A percentile compares a stretch with the other conserved stretches of the same genome.
These are phyloP conservation scores for Quercus cerris DNA, from an alignment of 306 rosid species.

Conservation along the genomic window DNA sequence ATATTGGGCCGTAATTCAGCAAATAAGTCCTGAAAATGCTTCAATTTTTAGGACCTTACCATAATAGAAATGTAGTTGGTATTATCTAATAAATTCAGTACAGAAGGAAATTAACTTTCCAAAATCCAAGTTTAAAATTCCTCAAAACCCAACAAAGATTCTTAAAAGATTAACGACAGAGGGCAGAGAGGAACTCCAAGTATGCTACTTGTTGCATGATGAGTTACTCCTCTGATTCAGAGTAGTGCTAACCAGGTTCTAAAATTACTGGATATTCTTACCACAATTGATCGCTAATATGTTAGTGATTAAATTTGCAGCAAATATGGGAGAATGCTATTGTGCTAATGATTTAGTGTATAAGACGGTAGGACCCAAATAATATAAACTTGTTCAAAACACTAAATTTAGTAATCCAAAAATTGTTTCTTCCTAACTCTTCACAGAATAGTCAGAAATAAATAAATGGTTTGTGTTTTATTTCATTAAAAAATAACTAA, in stretches of 20 bases:
- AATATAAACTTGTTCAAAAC: no score
- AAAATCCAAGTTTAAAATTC: not conserved
- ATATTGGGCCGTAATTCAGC: slow-evolving; percentile 91
- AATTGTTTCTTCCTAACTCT: no score
- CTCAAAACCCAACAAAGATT: not conserved
- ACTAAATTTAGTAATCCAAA: no score
- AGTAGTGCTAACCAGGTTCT: not conserved
- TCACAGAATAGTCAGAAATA: not conserved
- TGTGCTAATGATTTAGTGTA: not conserved
- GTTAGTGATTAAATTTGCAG: not conserved
- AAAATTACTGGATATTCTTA: not conserved
- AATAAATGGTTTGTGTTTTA: not conserved
- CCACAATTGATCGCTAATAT: not conserved
- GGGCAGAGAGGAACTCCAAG: not conserved
- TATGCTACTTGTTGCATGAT: not conserved
- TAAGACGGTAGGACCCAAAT: no score
- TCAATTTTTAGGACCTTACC: slow-evolving; percentile 19
- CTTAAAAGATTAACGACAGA: not conserved
- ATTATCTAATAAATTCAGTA: not conserved
- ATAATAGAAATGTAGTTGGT: not conserved
- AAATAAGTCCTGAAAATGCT: slow-evolving; percentile 71
- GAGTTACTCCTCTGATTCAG: not conserved
- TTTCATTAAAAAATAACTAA: not conserved
- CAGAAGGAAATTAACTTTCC: not conserved
- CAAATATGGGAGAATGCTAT: not conserved